Evolutionary conservation across 768 basidiomycete species (phyloP).

Genomic region (Clitopilus hobsonii): DNA sequence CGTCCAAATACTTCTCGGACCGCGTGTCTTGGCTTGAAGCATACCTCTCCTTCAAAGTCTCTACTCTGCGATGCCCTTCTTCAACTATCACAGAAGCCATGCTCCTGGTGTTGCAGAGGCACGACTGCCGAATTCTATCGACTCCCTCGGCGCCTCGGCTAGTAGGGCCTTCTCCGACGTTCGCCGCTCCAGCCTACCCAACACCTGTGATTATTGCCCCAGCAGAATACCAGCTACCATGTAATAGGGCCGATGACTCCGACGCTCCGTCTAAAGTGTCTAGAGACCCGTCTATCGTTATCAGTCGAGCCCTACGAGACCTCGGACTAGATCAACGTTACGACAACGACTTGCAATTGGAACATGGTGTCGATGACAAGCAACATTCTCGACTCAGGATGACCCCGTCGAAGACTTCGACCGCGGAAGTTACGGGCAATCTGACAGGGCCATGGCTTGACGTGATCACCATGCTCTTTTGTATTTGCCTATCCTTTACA

Average conservation of each 20-base stretch:
- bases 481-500: too few species aligned
- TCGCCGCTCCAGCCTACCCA: neutral
- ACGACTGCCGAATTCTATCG: neutral
- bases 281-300: neutral
- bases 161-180: neutral
- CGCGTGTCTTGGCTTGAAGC: conserved; percentile 41
- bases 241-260: neutral
- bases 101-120: neutral
- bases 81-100: neutral
- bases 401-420: neutral
- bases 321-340: neutral
- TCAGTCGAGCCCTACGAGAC: neutral
- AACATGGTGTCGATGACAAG: neutral
- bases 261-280: too few species aligned
- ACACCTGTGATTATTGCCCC: neutral
- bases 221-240: neutral
- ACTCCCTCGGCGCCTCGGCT: neutral
- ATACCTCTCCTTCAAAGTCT: conserved; percentile 36
- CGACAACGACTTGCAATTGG: neutral
- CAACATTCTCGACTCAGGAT: neutral
- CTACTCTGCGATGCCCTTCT: neutral
- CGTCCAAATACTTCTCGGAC: conserved; percentile 28
- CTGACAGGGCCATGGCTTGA: too few species aligned
- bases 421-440: too few species aligned
- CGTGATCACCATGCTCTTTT: too few species aligned